Conservation (phyloP, 371 early-diverging fungal genomes). For the Batkoa obscura region DNA sequence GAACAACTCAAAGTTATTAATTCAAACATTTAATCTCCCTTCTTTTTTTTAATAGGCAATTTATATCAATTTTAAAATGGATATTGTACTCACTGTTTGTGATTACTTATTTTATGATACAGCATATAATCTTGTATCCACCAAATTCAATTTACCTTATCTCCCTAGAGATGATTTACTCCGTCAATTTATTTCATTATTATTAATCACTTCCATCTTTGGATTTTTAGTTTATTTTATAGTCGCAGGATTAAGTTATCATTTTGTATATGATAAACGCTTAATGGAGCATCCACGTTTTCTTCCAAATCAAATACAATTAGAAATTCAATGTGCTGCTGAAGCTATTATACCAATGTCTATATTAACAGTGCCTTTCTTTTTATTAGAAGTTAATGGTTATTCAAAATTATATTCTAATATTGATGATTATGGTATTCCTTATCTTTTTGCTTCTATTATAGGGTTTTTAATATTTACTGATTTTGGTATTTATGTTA, state of each 20-base stretch:
- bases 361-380: conserved; percentile 72
- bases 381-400: conserved; percentile 69
- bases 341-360: conserved; percentile 62
- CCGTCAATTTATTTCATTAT: conserved; percentile 51
- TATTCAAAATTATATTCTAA: conserved; percentile 59
- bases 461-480: conserved; percentile 70
- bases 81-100: conserved; percentile 21
- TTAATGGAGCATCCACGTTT: conserved; percentile 82
- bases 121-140: conserved; percentile 9
- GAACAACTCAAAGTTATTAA: too few species aligned
- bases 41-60: too few species aligned
- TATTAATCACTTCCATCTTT: conserved; percentile 42
- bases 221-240: conserved; percentile 59
- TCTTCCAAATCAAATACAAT: conserved; percentile 64
- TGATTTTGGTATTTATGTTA: conserved; percentile 85
- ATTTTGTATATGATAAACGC: conserved; percentile 65
- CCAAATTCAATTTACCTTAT: background rate
- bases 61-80: too few species aligned
- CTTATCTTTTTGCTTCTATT: conserved; percentile 39
- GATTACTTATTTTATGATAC: conserved; percentile 15
- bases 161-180: conserved; percentile 34
- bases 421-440: conserved; percentile 41
- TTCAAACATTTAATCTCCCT: too few species aligned
- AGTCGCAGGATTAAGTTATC: conserved; percentile 55
- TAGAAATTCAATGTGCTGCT: conserved; percentile 65